Evolutionary conservation across 2,329 filamentous ascomycete genomes (phyloP).

Genomic region (Rutstroemia sp.): DNA sequence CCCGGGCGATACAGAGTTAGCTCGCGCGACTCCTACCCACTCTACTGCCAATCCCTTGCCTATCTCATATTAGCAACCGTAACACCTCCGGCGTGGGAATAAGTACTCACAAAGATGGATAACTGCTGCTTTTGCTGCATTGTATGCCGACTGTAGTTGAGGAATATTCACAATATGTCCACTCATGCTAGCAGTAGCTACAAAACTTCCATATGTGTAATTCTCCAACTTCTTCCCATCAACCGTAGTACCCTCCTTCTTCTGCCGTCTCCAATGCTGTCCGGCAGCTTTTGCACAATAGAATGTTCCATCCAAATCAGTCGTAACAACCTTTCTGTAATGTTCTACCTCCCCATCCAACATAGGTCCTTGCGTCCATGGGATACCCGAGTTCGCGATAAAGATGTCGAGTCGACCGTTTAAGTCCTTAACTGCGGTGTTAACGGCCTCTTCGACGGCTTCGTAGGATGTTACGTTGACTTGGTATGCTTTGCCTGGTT

Average conservation of each 20-base stretch:
- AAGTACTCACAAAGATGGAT: slow-evolving; percentile 46
- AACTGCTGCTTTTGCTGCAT: slow-evolving; percentile 61
- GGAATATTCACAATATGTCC: slow-evolving; percentile 73
- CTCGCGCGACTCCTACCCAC: slow-evolving; percentile 68
- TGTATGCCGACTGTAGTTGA: slow-evolving; percentile 67
- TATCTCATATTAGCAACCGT: slow-evolving; percentile 23
- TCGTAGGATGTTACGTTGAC: slow-evolving; percentile 51
- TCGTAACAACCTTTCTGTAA: slow-evolving; percentile 60
- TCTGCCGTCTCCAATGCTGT: slow-evolving; percentile 62
- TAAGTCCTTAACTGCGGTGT: slow-evolving; percentile 52
- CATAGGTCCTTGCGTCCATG: slow-evolving; percentile 63
- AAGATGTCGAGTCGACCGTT: slow-evolving; percentile 71
- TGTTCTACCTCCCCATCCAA: slow-evolving; percentile 57
- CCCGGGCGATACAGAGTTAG: slow-evolving; percentile 66
- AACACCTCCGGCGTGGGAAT: background rate
- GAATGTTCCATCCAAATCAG: slow-evolving; percentile 70
- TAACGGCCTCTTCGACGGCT: slow-evolving; percentile 33
- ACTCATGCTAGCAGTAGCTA: slow-evolving; percentile 72
- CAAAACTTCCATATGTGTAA: slow-evolving; percentile 61
- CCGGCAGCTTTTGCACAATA: slow-evolving; percentile 69
- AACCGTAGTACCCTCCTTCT: slow-evolving; percentile 55
- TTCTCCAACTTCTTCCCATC: slow-evolving; percentile 54
- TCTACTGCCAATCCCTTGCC: slow-evolving; percentile 67
- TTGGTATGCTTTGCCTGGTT: slow-evolving; percentile 50
- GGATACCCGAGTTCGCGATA: slow-evolving; percentile 70